Evolutionary conservation across 225 moss, liverwort and hornwort genomes (phyloP).

Genomic region (Lunularia cruciata): DNA sequence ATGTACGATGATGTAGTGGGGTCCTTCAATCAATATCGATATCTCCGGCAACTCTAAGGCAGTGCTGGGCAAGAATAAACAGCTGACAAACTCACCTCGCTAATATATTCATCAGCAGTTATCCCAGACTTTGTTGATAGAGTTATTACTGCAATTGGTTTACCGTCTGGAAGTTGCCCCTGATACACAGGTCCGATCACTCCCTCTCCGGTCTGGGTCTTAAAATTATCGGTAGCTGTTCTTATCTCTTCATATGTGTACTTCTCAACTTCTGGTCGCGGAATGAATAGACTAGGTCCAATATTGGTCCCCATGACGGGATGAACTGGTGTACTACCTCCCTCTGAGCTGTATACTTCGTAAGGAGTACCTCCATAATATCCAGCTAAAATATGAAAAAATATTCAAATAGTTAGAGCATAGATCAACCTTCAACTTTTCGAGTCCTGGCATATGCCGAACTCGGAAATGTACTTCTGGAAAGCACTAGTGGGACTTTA

Average conservation of each 20-base stretch:
- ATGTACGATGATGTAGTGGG: too few relatives aligned
- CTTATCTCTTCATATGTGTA: conserved; percentile 23
- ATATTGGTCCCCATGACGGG: conserved; percentile 8
- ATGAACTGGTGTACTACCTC: conserved; percentile 13
- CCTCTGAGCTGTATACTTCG: conserved; percentile 27
- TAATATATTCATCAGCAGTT: conserved; percentile 14
- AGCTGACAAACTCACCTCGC: conserved; percentile 19
- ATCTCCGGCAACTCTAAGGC: too few relatives aligned
- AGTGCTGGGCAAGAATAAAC: neutral
- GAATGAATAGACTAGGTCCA: conserved; percentile 7
- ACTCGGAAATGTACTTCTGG: neutral
- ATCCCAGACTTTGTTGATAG: conserved; percentile 8
- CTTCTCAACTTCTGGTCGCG: conserved; percentile 19
- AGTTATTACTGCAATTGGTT: conserved; percentile 23
- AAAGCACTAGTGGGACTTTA: too few relatives aligned
- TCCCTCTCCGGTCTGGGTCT: conserved; percentile 31
- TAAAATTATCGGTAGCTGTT: conserved; percentile 27
- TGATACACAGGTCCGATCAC: conserved; percentile 28
- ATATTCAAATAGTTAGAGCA: too few relatives aligned
- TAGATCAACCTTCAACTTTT: neutral
- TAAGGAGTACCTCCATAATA: conserved; percentile 25
- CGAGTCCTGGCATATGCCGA: too few relatives aligned
- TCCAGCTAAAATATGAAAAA: neutral
- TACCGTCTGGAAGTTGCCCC: conserved; percentile 29
- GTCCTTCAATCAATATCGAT: too few relatives aligned